A percentile compares a stretch with the other conserved stretches of the same genome.
Conservation (phyloP, 257 asterid genomes). For the Ballota nigra region DNA sequence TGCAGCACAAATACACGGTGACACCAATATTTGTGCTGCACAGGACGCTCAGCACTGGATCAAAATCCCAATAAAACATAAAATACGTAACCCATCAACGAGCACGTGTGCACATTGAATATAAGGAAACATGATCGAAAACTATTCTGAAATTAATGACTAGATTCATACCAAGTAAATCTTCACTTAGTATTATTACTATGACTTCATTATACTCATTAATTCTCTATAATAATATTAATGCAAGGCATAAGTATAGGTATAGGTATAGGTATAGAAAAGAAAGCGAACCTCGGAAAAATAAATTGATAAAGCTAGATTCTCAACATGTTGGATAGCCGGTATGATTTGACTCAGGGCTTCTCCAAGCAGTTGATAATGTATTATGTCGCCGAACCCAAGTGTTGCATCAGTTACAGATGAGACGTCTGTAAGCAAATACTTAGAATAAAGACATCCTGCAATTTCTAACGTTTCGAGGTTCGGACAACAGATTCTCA, state of each 20-base stretch:
- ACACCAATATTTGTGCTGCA: too few relatives aligned
- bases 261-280: neutral
- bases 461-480: neutral
- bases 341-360: neutral
- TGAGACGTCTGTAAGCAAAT: neutral
- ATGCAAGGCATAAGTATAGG: neutral
- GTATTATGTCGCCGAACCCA: too few relatives aligned
- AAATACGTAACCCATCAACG: neutral
- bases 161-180: too few relatives aligned
- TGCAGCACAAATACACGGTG: too few relatives aligned
- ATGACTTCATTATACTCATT: neutral
- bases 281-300: neutral
- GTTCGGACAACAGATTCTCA: neutral
- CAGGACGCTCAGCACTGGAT: too few relatives aligned
- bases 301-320: neutral
- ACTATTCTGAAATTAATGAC: neutral
- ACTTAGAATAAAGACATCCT: neutral
- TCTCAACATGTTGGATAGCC: neutral
- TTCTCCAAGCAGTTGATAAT: neutral
- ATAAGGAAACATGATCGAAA: neutral
- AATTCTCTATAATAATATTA: too few relatives aligned
- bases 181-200: neutral
- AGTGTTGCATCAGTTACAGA: neutral
- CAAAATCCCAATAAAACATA: neutral
- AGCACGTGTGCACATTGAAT: neutral